Evolutionary conservation across 768 basidiomycete species (phyloP).

Genomic region (Suillus placidus): DNA sequence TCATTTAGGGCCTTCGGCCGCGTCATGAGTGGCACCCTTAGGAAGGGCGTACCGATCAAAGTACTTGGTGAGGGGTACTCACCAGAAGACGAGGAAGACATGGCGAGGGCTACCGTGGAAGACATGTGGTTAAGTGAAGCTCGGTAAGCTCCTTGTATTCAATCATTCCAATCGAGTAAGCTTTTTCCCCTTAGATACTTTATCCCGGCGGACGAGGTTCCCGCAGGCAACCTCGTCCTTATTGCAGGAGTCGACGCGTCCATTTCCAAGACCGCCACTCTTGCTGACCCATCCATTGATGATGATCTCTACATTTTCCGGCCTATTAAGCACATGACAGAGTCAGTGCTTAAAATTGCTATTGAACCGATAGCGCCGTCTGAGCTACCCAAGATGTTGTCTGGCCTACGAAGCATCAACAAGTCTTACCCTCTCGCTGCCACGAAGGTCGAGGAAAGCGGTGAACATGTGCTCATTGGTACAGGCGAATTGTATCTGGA

Average conservation of each 20-base stretch:
- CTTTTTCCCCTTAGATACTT: slow-evolving; percentile 64
- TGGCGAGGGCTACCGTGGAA: slow-evolving; percentile 83
- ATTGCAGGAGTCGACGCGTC: slow-evolving; percentile 93
- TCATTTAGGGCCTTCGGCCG: slow-evolving; percentile 97
- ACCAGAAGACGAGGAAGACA: slow-evolving; percentile 99
- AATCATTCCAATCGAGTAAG: neutral
- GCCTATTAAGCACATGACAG: slow-evolving; percentile 95
- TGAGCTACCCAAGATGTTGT: slow-evolving; percentile 98
- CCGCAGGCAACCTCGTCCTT: slow-evolving; percentile 91
- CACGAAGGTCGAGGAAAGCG: slow-evolving; percentile 98
- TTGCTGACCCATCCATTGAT: slow-evolving; percentile 69
- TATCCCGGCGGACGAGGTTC: slow-evolving; percentile 84
- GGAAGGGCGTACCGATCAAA: slow-evolving; percentile 83
- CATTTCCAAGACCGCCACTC: slow-evolving; percentile 93
- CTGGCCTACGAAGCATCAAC: slow-evolving; percentile 94
- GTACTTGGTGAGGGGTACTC: slow-evolving; percentile 99
- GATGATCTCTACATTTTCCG: slow-evolving; percentile 95
- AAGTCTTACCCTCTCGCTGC: slow-evolving; percentile 94
- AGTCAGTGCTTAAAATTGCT: slow-evolving; percentile 96
- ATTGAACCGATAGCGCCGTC: slow-evolving; percentile 98
- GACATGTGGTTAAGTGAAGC: slow-evolving; percentile 91
- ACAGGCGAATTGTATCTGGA: slow-evolving; percentile 98
- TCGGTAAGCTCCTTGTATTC: slow-evolving; percentile 51
- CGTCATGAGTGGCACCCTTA: slow-evolving; percentile 88
- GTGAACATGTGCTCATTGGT: slow-evolving; percentile 95